phyloP scores from a whole-genome alignment of 2,329 filamentous ascomycete species.

The Rutstroemia sydowiana region DNA sequence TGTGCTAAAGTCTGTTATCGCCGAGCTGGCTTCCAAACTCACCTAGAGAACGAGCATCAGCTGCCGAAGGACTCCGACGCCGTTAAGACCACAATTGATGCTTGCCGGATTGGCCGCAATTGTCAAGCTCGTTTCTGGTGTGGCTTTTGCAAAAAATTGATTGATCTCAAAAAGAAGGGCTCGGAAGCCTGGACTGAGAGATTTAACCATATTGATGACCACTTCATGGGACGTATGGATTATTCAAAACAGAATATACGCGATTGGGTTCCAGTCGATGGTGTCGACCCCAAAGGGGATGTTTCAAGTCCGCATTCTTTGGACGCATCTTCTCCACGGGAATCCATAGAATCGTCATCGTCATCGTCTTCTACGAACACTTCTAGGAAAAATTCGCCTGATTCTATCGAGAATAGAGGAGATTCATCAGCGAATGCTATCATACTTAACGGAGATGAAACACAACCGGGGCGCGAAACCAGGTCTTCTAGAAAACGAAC shows the following conservation, averaged over 20 bases:
- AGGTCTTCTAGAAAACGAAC: conserved; percentile 11
- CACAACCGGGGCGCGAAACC: no score
- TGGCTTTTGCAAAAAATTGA: conserved; percentile 62
- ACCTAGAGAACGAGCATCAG: conserved; percentile 42
- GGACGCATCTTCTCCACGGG: conserved; percentile 1
- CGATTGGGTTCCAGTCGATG: conserved; percentile 43
- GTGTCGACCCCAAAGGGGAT: conserved; percentile 17
- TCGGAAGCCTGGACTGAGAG: conserved; percentile 52
- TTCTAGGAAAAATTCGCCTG: conserved; percentile 4
- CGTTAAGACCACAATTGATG: conserved; percentile 39
- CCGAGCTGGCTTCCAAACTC: conserved; percentile 50
- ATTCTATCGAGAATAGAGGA: conserved; percentile 1
- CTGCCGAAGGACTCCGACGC: conserved; percentile 24
- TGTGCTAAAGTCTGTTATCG: no score
- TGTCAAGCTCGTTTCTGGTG: conserved; percentile 72
- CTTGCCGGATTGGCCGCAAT: conserved; percentile 56
- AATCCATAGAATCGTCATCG: background rate
- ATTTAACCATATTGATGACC: conserved; percentile 69
- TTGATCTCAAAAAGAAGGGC: conserved; percentile 40
- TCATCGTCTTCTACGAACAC: conserved; percentile 1
- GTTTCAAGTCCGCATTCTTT: background rate
- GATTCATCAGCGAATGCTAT: conserved; percentile 11
- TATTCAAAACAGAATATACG: conserved; percentile 38
- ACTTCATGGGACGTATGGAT: conserved; percentile 49
- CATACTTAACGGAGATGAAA: conserved; percentile 1